These are phyloP conservation scores for Venturia nashicola DNA, from an alignment of 2,329 filamentous ascomycete species.

Conservation along the genomic window DNA sequence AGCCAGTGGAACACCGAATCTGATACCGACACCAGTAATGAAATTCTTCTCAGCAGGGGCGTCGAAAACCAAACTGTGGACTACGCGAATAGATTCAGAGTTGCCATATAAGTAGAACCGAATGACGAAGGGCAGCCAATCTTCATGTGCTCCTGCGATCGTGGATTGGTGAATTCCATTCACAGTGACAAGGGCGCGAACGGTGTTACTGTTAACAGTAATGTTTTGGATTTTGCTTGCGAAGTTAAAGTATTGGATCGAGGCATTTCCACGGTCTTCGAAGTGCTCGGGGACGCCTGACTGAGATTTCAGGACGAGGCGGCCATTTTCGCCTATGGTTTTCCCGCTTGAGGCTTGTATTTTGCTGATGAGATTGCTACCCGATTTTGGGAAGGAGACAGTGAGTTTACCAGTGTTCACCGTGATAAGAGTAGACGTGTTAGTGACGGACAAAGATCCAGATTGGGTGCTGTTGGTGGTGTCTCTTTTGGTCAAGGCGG, in stretches of 20 bases:
- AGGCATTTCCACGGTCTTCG: slow-evolving; percentile 22
- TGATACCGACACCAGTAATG: slow-evolving; percentile 41
- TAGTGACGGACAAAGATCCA: background rate
- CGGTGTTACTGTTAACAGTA: slow-evolving; percentile 30
- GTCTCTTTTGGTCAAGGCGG: background rate
- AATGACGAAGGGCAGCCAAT: slow-evolving; percentile 43
- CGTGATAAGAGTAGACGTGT: background rate
- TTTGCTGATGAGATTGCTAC: slow-evolving; percentile 19
- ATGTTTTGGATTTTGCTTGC: slow-evolving; percentile 40
- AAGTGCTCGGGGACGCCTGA: slow-evolving; percentile 30
- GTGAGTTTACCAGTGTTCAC: slow-evolving; percentile 20
- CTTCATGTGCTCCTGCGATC: slow-evolving; percentile 21
- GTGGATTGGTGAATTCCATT: slow-evolving; percentile 25
- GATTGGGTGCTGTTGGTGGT: background rate
- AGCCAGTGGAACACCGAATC: slow-evolving; percentile 42
- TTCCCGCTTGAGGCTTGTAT: slow-evolving; percentile 27
- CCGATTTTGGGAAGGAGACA: slow-evolving; percentile 22
- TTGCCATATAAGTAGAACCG: slow-evolving; percentile 48
- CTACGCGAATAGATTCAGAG: slow-evolving; percentile 41
- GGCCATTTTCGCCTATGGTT: slow-evolving; percentile 23
- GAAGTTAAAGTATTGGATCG: slow-evolving; percentile 33
- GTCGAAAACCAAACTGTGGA: slow-evolving; percentile 47
- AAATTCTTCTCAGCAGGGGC: slow-evolving; percentile 38
- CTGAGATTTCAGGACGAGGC: slow-evolving; percentile 41
- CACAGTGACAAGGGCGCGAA: slow-evolving; percentile 37